Percentiles rank a stretch among this genome's conserved stretches.
phyloP scores from a whole-genome alignment of 805 yeast genomes.

The Saturnispora silvae region DNA sequence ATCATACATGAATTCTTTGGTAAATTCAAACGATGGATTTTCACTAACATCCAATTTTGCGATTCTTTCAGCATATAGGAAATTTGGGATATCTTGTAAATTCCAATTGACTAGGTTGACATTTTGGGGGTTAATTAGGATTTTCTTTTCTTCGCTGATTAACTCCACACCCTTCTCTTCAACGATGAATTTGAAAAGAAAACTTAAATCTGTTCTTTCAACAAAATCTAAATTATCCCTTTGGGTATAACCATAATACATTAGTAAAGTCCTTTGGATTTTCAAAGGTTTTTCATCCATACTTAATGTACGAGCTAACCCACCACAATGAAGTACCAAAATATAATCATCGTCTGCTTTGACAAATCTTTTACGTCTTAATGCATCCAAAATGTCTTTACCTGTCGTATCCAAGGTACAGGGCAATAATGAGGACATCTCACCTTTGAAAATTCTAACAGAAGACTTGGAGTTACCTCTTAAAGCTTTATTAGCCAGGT shows the following conservation, averaged over 20 bases:
- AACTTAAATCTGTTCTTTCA: conserved; percentile 78
- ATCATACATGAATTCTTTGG: conserved; percentile 73
- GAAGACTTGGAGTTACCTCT: conserved; percentile 26
- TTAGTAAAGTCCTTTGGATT: conserved; percentile 61
- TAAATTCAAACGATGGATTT: conserved; percentile 77
- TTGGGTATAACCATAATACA: conserved; percentile 69
- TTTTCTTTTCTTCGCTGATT: conserved; percentile 23
- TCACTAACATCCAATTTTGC: conserved; percentile 73
- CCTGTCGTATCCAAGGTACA: conserved; percentile 73
- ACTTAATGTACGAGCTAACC: conserved; percentile 60
- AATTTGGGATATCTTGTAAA: conserved; percentile 75
- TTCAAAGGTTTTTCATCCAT: conserved; percentile 66
- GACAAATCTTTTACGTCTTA: conserved; percentile 70
- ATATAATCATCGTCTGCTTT: conserved; percentile 64
- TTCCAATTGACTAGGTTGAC: conserved; percentile 66
- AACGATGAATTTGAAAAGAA: conserved; percentile 69
- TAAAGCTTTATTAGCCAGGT: conserved; percentile 15
- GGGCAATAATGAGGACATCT: conserved; percentile 70
- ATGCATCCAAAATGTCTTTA: conserved; percentile 55
- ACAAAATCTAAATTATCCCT: conserved; percentile 67
- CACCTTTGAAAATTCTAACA: conserved; percentile 70
- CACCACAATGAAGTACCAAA: conserved; percentile 66
- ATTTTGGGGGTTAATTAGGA: conserved; percentile 52
- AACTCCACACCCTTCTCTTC: conserved; percentile 51
- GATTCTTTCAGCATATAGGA: conserved; percentile 73